These are phyloP conservation scores for Lomentospora prolificans DNA, from an alignment of 2,329 filamentous ascomycete genomes.

Conservation along the genomic window DNA sequence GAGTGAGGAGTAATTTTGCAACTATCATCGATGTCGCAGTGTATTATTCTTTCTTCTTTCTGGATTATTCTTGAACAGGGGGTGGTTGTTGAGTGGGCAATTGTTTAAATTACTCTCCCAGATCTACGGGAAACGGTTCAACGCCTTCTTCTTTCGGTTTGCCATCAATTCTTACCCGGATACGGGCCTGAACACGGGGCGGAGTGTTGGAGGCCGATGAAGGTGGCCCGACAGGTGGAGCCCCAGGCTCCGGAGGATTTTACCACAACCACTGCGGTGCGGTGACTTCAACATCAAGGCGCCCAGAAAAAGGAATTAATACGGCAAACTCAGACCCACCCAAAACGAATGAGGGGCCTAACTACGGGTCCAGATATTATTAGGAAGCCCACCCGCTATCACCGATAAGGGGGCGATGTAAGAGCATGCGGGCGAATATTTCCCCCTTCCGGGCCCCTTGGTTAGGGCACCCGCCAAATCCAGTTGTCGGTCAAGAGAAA, in stretches of 20 bases:
- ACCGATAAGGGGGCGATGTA: conserved; percentile 2
- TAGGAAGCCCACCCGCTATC: background rate
- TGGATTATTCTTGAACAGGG: background rate
- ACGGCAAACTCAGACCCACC: background rate
- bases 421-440: background rate
- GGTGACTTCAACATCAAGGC: background rate
- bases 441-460: background rate
- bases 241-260: background rate
- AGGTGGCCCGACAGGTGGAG: background rate
- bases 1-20: background rate
- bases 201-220: background rate
- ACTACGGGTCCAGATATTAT: background rate
- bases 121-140: no score
- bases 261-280: background rate
- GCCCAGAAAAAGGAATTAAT: background rate
- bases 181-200: background rate
- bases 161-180: background rate
- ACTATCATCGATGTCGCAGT: no score
- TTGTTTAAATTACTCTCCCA: background rate
- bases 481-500: conserved; percentile 5
- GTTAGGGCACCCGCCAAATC: no score
- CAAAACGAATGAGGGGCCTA: background rate
- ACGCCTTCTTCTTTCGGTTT: no score
- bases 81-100: background rate
- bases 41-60: background rate